Conservation (phyloP, 2,329 filamentous ascomycete species). For the Cladosporium sp. region DNA sequence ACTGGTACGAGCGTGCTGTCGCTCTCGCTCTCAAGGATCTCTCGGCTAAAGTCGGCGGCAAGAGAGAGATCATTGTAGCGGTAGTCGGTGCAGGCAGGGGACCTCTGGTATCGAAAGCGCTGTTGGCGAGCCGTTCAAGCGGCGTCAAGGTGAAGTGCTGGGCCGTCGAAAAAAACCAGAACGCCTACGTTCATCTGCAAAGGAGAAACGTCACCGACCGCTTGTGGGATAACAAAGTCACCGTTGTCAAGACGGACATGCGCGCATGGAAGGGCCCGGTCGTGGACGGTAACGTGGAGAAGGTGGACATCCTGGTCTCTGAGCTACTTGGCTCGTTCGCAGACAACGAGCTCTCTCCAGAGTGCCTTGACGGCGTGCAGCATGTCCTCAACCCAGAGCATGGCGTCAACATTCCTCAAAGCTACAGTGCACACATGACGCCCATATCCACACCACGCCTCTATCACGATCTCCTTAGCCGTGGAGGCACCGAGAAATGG, state of each 20-base stretch:
- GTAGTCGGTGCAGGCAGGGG: conserved; percentile 92
- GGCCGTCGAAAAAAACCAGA: conserved; percentile 97
- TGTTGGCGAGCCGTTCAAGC: conserved; percentile 70
- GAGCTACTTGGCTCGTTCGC: conserved; percentile 93
- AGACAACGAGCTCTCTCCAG: conserved; percentile 93
- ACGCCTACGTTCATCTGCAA: conserved; percentile 88
- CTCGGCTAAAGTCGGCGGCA: conserved; percentile 69
- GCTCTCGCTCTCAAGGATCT: conserved; percentile 76
- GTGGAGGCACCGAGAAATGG: conserved; percentile 56
- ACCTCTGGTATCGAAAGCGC: conserved; percentile 78
- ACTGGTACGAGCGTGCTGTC: conserved; percentile 86
- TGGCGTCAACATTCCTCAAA: conserved; percentile 88
- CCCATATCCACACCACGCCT: conserved; percentile 84
- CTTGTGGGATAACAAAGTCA: conserved; percentile 72
- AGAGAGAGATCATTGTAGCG: conserved; percentile 70
- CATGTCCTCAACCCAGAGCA: conserved; percentile 72
- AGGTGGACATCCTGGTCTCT: conserved; percentile 88
- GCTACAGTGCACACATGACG: conserved; percentile 90
- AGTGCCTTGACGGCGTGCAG: conserved; percentile 93
- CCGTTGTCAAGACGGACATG: conserved; percentile 94
- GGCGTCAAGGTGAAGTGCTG: conserved; percentile 77
- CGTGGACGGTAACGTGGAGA: conserved; percentile 48
- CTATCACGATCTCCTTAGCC: conserved; percentile 68
- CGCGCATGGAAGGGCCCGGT: conserved; percentile 84
- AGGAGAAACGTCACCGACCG: conserved; percentile 67